Evolutionary conservation across 495 filamentous ascomycete genomes (phyloP), one percentile per base, ranked within the genome.

Genomic region (Poronia punctata): DNA sequence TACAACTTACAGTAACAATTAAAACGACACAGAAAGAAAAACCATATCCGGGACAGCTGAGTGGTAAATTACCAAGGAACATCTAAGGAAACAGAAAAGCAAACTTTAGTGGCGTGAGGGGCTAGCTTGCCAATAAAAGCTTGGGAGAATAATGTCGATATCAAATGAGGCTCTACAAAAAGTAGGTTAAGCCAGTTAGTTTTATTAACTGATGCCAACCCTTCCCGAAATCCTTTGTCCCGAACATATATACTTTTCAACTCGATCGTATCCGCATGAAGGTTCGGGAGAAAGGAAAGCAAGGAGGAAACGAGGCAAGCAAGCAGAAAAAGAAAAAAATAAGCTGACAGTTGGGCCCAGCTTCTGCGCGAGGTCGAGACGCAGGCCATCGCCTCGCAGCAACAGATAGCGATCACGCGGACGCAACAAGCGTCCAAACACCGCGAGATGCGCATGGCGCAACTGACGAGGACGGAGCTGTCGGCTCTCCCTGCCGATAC

Each of bases 111-210:
- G n/a, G n/a, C n/a, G n/a, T n/a, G n/a, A n/a, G n/a, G n/a, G n/a
- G n/a, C n/a, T n/a, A n/a, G n/a, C n/a, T n/a, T n/a, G n/a, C n/a
- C n/a, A n/a, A n/a, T n/a, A n/a, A n/a, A n/a, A n/a, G n/a, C n/a
- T n/a, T n/a, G n/a, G n/a, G n/a, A n/a, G n/a, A n/a, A 45, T 18
- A 44, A 98, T 98, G 92, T 93, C 92, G 48, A 90, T 98, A 53
- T 83, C 90, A 42, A 95, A 92, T 57, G 86, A 95, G 74, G 88
- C 90, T 50, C 70, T 97, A 45, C 84, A 95, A 62, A 95, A 95
- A 82, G 92, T 88, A 17, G 21, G 26, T 28, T 4, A 27, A 22
- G 7, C 42, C n/a, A n/a, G n/a, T n/a, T n/a, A n/a, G n/a, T n/a
- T n/a, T n/a, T n/a, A n/a, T n/a, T n/a, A n/a, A n/a, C 52, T 16